phyloP scores from a whole-genome alignment of 1,284 basidiomycete genomes.

The Laetiporus sulphureus region DNA sequence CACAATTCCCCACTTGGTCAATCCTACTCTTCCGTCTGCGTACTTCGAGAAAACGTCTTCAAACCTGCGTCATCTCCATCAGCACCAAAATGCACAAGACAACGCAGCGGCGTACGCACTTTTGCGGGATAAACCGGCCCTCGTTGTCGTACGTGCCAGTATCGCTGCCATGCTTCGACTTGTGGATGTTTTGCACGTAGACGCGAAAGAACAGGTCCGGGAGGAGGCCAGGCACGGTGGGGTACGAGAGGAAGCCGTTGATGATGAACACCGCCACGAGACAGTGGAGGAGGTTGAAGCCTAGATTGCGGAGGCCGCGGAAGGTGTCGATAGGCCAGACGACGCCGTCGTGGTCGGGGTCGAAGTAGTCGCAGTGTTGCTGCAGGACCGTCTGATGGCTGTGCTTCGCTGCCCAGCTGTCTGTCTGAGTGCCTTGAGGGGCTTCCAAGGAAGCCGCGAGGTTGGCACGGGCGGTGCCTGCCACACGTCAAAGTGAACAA shows the following conservation, averaged over 20 bases:
- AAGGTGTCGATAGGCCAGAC: constrained; percentile 42
- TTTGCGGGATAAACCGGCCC: constrained; percentile 33
- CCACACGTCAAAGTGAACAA: background rate
- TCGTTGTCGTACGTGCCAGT: constrained; percentile 37
- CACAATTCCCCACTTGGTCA: constrained; percentile 21
- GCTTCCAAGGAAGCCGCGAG: constrained; percentile 7
- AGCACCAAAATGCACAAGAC: background rate
- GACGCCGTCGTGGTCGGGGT: constrained; percentile 34
- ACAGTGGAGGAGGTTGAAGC: constrained; percentile 35
- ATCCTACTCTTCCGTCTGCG: constrained; percentile 10
- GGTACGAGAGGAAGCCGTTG: constrained; percentile 32
- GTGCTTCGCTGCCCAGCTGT: constrained; percentile 13
- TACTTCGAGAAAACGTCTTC: constrained; percentile 37
- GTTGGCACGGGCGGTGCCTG: constrained; percentile 17
- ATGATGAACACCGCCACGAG: constrained; percentile 31
- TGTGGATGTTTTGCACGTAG: constrained; percentile 34
- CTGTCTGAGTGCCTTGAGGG: constrained; percentile 12
- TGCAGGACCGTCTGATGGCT: constrained; percentile 27
- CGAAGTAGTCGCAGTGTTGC: constrained; percentile 39
- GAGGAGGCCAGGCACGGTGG: constrained; percentile 21
- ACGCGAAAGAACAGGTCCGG: constrained; percentile 41
- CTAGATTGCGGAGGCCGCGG: constrained; percentile 34
- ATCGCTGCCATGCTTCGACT: constrained; percentile 42
- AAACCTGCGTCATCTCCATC: constrained; percentile 17
- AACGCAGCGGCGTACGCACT: constrained; percentile 8